A percentile compares a stretch with the other conserved stretches of the same genome.
Conservation (phyloP, 495 filamentous ascomycete genomes). For the Platismatia glauca region DNA sequence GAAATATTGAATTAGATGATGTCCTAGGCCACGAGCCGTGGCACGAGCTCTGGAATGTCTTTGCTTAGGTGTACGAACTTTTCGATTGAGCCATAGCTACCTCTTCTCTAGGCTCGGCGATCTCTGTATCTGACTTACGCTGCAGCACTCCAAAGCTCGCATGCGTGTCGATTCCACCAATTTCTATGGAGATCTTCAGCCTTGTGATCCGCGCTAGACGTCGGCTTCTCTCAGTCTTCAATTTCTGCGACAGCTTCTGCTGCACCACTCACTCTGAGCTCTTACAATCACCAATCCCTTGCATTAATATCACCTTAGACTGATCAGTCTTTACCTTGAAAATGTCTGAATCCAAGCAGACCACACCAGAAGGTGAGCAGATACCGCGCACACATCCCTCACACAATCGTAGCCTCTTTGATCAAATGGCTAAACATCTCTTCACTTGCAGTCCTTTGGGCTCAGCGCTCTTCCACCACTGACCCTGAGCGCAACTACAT, state of each 20-base stretch:
- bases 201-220: not conserved
- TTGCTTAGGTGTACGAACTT: not conserved
- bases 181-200: conserved; percentile 8
- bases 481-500: conserved; percentile 84
- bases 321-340: not conserved
- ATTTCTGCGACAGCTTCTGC: not conserved
- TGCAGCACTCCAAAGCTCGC: not conserved
- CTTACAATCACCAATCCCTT: not conserved
- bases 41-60: not conserved
- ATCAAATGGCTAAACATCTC: not conserved
- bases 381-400: not conserved
- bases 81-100: not conserved
- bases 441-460: conserved; percentile 71
- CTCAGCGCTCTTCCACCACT: conserved; percentile 77
- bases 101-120: not conserved
- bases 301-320: not conserved
- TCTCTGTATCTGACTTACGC: not conserved
- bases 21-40: not conserved
- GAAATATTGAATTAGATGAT: too few species aligned
- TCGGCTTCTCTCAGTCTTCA: not conserved
- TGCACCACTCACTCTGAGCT: not conserved
- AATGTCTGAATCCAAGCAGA: conserved; percentile 23
- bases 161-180: not conserved
- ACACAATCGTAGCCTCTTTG: conserved; percentile 7
- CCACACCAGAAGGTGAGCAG: conserved; percentile 29